Evolutionary conservation across 78 protist genomes (phyloP).

Genomic region (Anaeramoeba flamelloides): DNA sequence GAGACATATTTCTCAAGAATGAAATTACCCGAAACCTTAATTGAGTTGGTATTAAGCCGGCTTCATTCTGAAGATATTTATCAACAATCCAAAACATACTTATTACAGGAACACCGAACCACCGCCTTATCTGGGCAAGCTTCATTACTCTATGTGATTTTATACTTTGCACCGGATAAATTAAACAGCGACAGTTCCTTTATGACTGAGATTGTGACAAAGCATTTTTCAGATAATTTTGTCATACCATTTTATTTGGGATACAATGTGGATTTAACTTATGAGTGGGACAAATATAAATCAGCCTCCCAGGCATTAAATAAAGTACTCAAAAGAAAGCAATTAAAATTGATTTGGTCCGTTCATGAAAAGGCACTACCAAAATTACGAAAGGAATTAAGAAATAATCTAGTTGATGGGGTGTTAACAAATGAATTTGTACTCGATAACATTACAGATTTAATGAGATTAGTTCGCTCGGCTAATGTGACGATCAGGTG

Average conservation of each 20-base stretch:
- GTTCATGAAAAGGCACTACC: background rate
- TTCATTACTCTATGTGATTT: slow-evolving; percentile 69
- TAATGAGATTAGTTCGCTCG: slow-evolving; percentile 45
- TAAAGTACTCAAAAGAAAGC: slow-evolving; percentile 37
- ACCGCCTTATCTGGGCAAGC: slow-evolving; percentile 84
- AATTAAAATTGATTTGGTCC: slow-evolving; percentile 1
- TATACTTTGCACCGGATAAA: slow-evolving; percentile 72
- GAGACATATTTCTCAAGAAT: slow-evolving; percentile 47
- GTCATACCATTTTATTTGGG: slow-evolving; percentile 85
- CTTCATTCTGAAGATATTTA: slow-evolving; percentile 86
- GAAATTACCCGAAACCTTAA: slow-evolving; percentile 19
- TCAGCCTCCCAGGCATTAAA: slow-evolving; percentile 76
- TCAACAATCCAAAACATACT: slow-evolving; percentile 44
- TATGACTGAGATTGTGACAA: slow-evolving; percentile 93
- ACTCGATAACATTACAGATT: slow-evolving; percentile 39
- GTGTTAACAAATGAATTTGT: slow-evolving; percentile 59
- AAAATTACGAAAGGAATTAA: background rate
- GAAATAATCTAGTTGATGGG: slow-evolving; percentile 49
- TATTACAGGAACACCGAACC: slow-evolving; percentile 88
- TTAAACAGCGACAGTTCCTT: slow-evolving; percentile 40
- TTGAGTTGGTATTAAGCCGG: slow-evolving; percentile 65
- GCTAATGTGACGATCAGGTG: slow-evolving; percentile 80
- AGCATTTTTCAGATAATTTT: slow-evolving; percentile 87
- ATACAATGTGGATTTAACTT: slow-evolving; percentile 60
- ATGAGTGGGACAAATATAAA: slow-evolving; percentile 69